Evolutionary conservation across 306 rosid genomes (phyloP), one percentile per base, ranked within the genome.

Genomic region (Medicago lupulina): DNA sequence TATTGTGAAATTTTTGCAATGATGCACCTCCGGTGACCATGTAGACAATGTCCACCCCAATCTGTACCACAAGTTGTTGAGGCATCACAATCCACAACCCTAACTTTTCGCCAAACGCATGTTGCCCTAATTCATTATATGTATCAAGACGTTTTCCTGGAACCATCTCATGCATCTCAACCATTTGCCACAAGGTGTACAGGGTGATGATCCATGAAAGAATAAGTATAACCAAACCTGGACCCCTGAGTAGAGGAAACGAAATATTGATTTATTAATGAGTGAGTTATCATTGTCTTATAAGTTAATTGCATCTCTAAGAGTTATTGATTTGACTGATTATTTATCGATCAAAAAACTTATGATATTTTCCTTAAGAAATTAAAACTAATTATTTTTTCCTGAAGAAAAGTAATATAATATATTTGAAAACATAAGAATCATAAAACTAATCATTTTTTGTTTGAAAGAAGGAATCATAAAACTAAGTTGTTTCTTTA

Each of bases 121-220:
- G 47, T 25, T 93, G 98, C 1, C 98, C 95, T 54, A 93, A 50
- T 65, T 93, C 96, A 65, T 93, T 97, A 71, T 93, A 88, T 64
- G 95, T 81, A 57, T 93, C 93, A 36, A 90, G 91, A 43, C 97
- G 76, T 64, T 79, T 91, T 46, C 97, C 93, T 0, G 96, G 97
- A 41, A 90, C 91, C 89, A 88, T 89, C 57, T 93, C 98, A 62
- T 90, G 98, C 96, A 92, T 92, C 80, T 90, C 88, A 50, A 90
- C 91, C 96, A 92, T 92, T 86, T 90, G 93, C 93, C 95, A 93
- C 0, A 90, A 63, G 3, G 92, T 93, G 89, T 85, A 90, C 0
- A 90, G 49, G 1, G 96, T 87, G 46, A 93, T 80, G 28, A 89
- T 81, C 95, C 96, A 87, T 63, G 98, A 93, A 0, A 93, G 63